Base-by-base conservation (phyloP, 345 rosid species). In the Camelina neglecta region DNA sequence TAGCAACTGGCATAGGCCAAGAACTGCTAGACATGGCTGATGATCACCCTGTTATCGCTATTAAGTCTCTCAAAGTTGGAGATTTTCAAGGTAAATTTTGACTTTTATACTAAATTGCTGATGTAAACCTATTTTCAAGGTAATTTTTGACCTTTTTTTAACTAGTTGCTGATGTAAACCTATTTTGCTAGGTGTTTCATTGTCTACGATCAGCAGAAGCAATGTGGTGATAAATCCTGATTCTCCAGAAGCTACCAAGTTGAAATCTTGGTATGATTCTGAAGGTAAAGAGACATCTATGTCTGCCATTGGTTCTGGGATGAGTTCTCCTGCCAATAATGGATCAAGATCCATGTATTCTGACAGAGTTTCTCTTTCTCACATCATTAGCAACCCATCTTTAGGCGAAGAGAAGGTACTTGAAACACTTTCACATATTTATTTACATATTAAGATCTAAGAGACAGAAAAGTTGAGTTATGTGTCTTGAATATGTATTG, bases 321-420 rank as follows among this genome's bases (percentile, higher is more conserved):
- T 84, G 82, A 85, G 80, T 60, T 79, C 82, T 60, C 77, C 82
- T 24, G 75, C 83, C 16, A 85, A 82, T 42, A 74, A 41, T 75
- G 98, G 92, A 57, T 71, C 72, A 38, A 74, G 89, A 66, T 90
- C 97, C 72, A 83, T 92, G 97, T 89, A 88, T 68, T 66, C 88
- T 57, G 96, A 95, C 42, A 80, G 97, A 55, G 84, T 88, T 12
- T 73, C 69, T 60, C 78, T 95, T 42, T 86, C 93, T 76, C 81
- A 90, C 69, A 60, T 95, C 62, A 85, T 85, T 36, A 81, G 81
- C 72, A 84, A 95, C 78, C 85, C 86, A 11, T 84, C 89, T 41
- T 38, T 95, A 82, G 99, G 97, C 18, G 85, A 82, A 16, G 99
- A 85, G 0, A 95, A 92, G 97, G 99, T 90, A 86, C 49, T 47